phyloP scores from a whole-genome alignment of 495 filamentous ascomycete species.

The Talaromyces trachyspermus region DNA sequence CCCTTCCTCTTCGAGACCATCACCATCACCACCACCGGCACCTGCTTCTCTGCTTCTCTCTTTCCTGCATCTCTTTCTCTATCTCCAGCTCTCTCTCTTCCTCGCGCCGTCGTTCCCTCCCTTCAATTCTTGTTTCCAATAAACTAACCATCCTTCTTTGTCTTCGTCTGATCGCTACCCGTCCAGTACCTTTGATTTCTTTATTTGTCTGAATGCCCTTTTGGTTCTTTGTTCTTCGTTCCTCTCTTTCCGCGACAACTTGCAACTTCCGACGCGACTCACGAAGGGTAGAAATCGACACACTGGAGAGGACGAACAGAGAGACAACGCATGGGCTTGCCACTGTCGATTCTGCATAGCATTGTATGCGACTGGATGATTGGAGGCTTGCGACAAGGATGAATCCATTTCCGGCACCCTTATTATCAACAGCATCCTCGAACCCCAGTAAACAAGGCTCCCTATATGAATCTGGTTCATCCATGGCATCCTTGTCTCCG shows the following conservation, averaged over 20 bases:
- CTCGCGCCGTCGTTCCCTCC: background rate
- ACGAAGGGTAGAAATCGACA: no score
- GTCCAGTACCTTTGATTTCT: no score
- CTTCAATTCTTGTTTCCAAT: background rate
- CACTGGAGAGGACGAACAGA: no score
- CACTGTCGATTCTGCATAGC: background rate
- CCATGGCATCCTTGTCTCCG: constrained; percentile 27
- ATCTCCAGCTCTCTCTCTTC: background rate
- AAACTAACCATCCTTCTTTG: background rate
- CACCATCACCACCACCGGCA: no score
- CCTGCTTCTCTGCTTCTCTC: no score
- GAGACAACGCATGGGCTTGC: background rate
- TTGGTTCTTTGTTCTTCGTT: no score
- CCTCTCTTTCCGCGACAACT: no score
- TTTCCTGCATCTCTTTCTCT: no score
- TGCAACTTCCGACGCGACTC: no score
- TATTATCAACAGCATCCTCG: background rate
- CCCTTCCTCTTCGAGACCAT: background rate
- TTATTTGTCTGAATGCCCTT: no score
- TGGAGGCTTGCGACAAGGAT: constrained; percentile 2
- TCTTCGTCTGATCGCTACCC: background rate
- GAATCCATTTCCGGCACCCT: constrained; percentile 3
- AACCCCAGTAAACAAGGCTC: background rate
- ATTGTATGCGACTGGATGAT: constrained; percentile 1
- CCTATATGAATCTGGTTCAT: constrained; percentile 8